These are phyloP conservation scores for Aspergillus niger DNA, from an alignment of 2,329 filamentous ascomycete species.

Conservation along the genomic window DNA sequence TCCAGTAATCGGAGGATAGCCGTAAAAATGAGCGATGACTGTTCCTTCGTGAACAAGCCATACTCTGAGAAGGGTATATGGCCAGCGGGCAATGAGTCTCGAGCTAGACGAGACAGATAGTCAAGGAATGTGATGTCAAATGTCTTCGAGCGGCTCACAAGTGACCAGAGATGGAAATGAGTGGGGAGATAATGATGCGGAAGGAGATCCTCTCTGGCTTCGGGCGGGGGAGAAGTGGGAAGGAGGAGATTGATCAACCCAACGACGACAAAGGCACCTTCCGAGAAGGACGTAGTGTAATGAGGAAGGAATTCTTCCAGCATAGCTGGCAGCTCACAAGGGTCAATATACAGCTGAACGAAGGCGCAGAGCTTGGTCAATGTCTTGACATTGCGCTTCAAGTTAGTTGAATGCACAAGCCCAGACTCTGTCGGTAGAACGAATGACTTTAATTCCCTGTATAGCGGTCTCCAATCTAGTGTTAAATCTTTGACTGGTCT, in stretches of 20 bases:
- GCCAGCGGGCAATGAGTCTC: conserved; percentile 74
- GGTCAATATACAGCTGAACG: conserved; percentile 89
- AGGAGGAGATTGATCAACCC: conserved; percentile 84
- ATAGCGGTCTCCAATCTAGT: conserved; percentile 91
- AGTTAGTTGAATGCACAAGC: conserved; percentile 61
- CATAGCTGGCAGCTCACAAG: conserved; percentile 78
- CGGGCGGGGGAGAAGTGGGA: conserved; percentile 73
- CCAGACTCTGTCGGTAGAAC: conserved; percentile 81
- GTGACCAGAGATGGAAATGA: conserved; percentile 94
- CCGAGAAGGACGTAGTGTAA: conserved; percentile 90
- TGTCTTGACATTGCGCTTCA: conserved; percentile 69
- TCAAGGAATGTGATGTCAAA: conserved; percentile 89
- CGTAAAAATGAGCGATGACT: conserved; percentile 91
- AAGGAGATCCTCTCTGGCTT: conserved; percentile 71
- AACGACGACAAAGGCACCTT: conserved; percentile 90
- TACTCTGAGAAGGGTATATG: conserved; percentile 81
- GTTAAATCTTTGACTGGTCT: conserved; percentile 85
- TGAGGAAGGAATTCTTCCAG: conserved; percentile 78
- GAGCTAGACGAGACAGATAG: conserved; percentile 80
- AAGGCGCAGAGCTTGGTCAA: conserved; percentile 89
- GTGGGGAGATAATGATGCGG: conserved; percentile 89
- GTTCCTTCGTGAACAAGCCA: conserved; percentile 89
- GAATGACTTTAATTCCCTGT: conserved; percentile 87
- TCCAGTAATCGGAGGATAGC: conserved; percentile 85
- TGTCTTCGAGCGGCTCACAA: conserved; percentile 84